Percentiles rank a stretch among this genome's conserved stretches.
Evolutionary conservation across 2,329 filamentous ascomycete genomes (phyloP).

Genomic region (Ophiocordyceps camponoti-floridani): DNA sequence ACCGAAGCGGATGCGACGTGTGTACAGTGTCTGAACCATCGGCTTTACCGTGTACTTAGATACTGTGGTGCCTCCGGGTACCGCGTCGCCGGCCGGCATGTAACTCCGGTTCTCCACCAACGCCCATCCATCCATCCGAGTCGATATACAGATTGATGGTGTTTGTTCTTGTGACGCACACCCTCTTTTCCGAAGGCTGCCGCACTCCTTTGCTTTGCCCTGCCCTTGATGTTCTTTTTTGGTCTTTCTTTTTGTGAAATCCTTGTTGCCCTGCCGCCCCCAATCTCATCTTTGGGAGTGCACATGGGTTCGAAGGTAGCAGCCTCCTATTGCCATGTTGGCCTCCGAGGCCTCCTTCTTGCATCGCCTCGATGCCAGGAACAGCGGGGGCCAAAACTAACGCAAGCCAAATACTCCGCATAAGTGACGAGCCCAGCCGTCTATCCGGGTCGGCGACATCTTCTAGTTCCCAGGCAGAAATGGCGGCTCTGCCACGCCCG

Average conservation of each 20-base stretch:
- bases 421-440: not conserved
- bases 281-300: not conserved
- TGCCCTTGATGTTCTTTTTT: not conserved
- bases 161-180: not conserved
- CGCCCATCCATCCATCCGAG: not conserved
- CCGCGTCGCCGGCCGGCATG: not conserved
- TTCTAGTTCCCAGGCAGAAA: not conserved
- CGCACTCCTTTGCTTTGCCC: not conserved
- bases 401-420: not conserved
- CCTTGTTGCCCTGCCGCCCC: not conserved
- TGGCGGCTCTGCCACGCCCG: not conserved
- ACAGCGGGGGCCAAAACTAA: not conserved
- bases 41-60: not conserved
- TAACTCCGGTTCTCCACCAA: not conserved
- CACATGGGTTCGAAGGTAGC: not conserved
- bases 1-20: not conserved
- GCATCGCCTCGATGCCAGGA: not conserved
- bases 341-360: not conserved
- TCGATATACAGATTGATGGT: not conserved
- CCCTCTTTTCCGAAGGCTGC: not conserved
- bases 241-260: not conserved
- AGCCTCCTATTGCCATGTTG: not conserved
- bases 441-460: not conserved
- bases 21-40: not conserved
- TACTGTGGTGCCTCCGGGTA: not conserved